These are phyloP conservation scores for Beta corolliflora DNA, from an alignment of 179 eudicot species.

Conservation along the genomic window DNA sequence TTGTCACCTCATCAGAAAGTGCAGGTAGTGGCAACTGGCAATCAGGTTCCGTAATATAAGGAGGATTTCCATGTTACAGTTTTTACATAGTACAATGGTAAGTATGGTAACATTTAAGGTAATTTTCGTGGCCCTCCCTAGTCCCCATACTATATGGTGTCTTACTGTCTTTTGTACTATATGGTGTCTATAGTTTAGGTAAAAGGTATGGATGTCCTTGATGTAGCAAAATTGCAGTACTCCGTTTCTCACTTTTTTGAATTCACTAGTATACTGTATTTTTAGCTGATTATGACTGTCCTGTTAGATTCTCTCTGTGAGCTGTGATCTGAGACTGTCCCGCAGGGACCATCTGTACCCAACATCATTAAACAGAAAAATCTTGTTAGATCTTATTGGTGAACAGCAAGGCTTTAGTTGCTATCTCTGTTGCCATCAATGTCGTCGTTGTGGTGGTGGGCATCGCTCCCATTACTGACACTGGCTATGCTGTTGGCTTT, in stretches of 20 bases:
- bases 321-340: constrained; percentile 1
- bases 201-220: not conserved
- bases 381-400: not conserved
- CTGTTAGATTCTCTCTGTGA: not conserved
- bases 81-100: too few species aligned
- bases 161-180: not conserved
- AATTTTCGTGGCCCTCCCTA: not conserved
- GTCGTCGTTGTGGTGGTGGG: not conserved
- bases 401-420: constrained; percentile 2
- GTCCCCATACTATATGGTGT: not conserved
- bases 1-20: not conserved
- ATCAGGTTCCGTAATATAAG: constrained; percentile 5
- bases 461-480: not conserved
- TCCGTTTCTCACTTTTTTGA: not conserved
- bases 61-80: not conserved
- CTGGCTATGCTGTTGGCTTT: not conserved
- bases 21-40: not conserved
- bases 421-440: not conserved
- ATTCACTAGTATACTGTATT: not conserved
- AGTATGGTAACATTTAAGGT: too few species aligned
- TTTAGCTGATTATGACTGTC: not conserved
- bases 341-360: not conserved
- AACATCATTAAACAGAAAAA: not conserved
- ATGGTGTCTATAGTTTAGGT: not conserved
- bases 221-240: not conserved